Conservation (phyloP, 768 basidiomycete species). For the Trametopsis cervina region DNA sequence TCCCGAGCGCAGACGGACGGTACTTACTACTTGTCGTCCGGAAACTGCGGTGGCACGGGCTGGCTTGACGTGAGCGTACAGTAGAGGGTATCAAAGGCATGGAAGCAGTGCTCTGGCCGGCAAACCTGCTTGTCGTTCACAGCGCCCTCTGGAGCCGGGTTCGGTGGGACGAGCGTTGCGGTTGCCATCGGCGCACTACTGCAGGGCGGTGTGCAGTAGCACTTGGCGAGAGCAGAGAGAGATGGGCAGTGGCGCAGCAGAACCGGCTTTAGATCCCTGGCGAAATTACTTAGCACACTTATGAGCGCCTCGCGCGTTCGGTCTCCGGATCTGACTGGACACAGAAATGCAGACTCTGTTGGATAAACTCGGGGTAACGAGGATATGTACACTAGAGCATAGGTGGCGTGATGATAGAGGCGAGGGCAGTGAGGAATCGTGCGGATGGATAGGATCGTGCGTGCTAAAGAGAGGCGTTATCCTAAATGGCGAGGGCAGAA, state of each 20-base stretch:
- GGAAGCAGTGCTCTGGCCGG: slow-evolving; percentile 68
- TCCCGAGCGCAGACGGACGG: slow-evolving; percentile 21
- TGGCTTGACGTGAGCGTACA: slow-evolving; percentile 58
- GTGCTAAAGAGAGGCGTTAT: slow-evolving; percentile 1
- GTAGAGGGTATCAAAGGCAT: slow-evolving; percentile 77
- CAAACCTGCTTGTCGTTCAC: slow-evolving; percentile 44
- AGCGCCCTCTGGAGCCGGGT: slow-evolving; percentile 36
- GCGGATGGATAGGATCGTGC: too few species aligned
- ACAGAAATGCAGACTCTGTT: neutral
- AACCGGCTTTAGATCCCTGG: too few species aligned
- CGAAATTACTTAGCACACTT: too few species aligned
- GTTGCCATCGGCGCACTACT: slow-evolving; percentile 31
- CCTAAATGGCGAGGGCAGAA: neutral
- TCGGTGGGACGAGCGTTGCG: slow-evolving; percentile 40
- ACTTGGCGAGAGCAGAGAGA: slow-evolving; percentile 5
- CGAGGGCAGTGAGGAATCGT: too few species aligned
- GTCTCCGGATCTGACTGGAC: too few species aligned
- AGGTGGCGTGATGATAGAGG: neutral
- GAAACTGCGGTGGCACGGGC: slow-evolving; percentile 56
- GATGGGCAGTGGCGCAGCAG: too few species aligned
- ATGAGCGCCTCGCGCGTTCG: too few species aligned
- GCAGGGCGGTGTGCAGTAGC: slow-evolving; percentile 5
- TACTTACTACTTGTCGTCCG: slow-evolving; percentile 71
- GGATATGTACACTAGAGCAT: neutral
- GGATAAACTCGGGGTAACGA: neutral